Evolutionary conservation across 306 rosid species (phyloP).

Genomic region (Heteromeles arbutifolia): DNA sequence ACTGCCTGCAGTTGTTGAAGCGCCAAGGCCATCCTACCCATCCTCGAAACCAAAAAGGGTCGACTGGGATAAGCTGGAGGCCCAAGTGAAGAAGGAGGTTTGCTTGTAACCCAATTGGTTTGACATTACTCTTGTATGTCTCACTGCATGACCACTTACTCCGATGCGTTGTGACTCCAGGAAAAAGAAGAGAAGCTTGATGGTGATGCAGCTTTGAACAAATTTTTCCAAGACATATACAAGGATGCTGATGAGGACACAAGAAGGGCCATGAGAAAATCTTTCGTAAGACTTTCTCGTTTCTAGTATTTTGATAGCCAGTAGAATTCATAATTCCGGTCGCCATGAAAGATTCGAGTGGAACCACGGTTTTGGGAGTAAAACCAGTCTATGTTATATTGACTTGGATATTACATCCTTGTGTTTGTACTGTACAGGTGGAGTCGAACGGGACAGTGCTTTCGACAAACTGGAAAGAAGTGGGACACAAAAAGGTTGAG

Average conservation of each 20-base stretch:
- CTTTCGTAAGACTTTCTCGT: slow-evolving; percentile 55
- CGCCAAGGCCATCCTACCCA: slow-evolving; percentile 59
- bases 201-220: slow-evolving; percentile 93
- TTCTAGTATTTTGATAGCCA: background rate
- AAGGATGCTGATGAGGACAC: slow-evolving; percentile 94
- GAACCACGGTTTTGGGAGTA: background rate
- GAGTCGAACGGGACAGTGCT: slow-evolving; percentile 92
- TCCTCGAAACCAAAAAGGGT: slow-evolving; percentile 64
- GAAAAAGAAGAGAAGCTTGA: slow-evolving; percentile 94
- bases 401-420: background rate
- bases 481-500: slow-evolving; percentile 83
- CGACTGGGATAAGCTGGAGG: slow-evolving; percentile 93
- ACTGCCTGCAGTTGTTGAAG: slow-evolving; percentile 35
- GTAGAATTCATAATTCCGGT: background rate
- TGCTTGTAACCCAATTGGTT: slow-evolving; percentile 12
- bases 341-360: background rate
- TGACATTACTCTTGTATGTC: background rate
- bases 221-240: slow-evolving; percentile 80
- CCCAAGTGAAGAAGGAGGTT: slow-evolving; percentile 84
- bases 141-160: background rate
- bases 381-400: background rate
- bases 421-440: slow-evolving; percentile 34
- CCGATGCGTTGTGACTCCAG: slow-evolving; percentile 31
- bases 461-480: slow-evolving; percentile 97
- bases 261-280: slow-evolving; percentile 85